Base-by-base conservation (phyloP, 2,329 filamentous ascomycete genomes). In the Penicillium sumatraense region DNA sequence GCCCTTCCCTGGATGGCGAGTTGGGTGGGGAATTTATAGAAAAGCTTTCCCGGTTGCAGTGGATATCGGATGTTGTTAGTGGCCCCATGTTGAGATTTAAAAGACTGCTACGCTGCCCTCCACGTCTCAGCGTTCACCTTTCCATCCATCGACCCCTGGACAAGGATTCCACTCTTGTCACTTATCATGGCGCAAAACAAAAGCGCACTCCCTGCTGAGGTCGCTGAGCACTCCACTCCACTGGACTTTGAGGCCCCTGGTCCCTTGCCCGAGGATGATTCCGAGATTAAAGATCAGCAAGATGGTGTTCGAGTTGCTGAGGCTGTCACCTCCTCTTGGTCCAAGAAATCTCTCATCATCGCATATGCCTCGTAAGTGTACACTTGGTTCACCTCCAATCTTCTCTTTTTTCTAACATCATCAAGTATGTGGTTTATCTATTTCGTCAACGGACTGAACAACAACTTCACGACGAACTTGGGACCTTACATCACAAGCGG, bases 401-500 rank as follows among this genome's bases (percentile, higher is more conserved):
- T 9, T 7, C 7, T 16, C 9, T 33, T 24, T 23, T n/a, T n/a
- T 14, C 26, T 42, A 42, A 44, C 6, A 6, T 23, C 2, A 21
- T 21, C 7, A 40, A 78, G 75, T n/a, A 79, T 79, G 67, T 78
- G 70, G 67, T 54, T 75, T 9, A 60, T 78, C 24, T 76, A 74
- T 62, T 73, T 77, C 24, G 70, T 77, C 57, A 74, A 78, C 56
- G 70, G 70, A 1, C 68, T 79, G 38, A 72, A 77, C 54, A 64
- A 65, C 20, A 70, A 67, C 9, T 72, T 75, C 18, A 69, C 75
- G 4, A 59, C 64, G 44, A 76, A 74, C 51, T 61, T 84, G 18
- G 73, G 69, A 1, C 77, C 80, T 13, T 83, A 78, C 56, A 78
- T 82, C 35, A 83, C 81, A 23, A 83, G 80, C 62, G 75, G 72